A percentile compares a stretch with the other conserved stretches of the same genome.
phyloP scores from a whole-genome alignment of 75 land plant species.

The Cryptomeria japonica region DNA sequence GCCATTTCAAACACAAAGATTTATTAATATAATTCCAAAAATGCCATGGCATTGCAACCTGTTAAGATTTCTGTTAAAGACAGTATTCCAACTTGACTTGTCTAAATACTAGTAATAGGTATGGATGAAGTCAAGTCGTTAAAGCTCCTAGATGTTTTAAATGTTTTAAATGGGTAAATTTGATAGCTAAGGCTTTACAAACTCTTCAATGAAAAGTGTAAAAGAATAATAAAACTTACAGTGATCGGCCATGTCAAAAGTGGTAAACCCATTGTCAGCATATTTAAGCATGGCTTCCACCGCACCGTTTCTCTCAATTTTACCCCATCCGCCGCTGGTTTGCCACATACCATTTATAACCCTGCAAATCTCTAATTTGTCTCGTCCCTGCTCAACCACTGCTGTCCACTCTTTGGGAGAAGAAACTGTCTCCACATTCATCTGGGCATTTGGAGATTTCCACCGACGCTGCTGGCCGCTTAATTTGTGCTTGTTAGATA shows the following conservation, averaged over 20 bases:
- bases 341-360: constrained; percentile 95
- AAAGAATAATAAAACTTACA: constrained; percentile 38
- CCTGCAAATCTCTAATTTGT: constrained; percentile 66
- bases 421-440: background rate
- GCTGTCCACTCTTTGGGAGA: background rate
- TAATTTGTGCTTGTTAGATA: background rate
- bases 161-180: too few species aligned
- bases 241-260: constrained; percentile 91
- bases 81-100: background rate
- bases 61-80: background rate
- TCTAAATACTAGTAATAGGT: too few species aligned
- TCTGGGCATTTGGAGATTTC: background rate
- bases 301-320: constrained; percentile 58
- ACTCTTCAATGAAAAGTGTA: too few species aligned
- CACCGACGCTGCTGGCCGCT: background rate
- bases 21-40: background rate
- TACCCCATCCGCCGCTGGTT: constrained; percentile 93
- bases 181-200: too few species aligned
- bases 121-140: too few species aligned
- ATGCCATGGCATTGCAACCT: background rate
- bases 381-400: constrained; percentile 49
- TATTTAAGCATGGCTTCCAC: constrained; percentile 81
- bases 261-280: constrained; percentile 73
- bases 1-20: background rate
- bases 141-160: too few species aligned